These are phyloP conservation scores for Opeltia flavorubescens DNA, from an alignment of 495 filamentous ascomycete genomes.

Conservation along the genomic window DNA sequence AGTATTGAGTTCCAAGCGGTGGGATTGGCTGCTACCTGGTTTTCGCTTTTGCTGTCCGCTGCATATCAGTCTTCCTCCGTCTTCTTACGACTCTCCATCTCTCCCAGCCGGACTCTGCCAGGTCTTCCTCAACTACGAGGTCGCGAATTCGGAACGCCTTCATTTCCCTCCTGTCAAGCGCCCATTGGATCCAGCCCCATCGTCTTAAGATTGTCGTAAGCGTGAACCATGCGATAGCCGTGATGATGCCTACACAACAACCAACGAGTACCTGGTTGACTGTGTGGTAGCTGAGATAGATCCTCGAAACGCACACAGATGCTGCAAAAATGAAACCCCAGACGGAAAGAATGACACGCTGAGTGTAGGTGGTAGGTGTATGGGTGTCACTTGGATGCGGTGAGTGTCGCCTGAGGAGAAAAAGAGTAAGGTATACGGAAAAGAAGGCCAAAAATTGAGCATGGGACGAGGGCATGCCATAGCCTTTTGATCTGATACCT, in stretches of 20 bases:
- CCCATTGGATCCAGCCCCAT: constrained; percentile 54
- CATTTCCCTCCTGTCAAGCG: constrained; percentile 49
- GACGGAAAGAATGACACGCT: constrained; percentile 42
- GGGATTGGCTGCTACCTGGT: too few species aligned
- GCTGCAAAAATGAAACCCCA: constrained; percentile 45
- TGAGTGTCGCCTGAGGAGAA: constrained; percentile 63
- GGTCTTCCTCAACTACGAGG: constrained; percentile 76
- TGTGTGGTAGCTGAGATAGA: constrained; percentile 94
- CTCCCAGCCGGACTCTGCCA: constrained; percentile 86
- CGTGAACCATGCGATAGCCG: constrained; percentile 66
- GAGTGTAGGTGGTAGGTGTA: constrained; percentile 39
- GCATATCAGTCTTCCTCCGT: too few species aligned
- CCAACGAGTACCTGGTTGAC: constrained; percentile 74
- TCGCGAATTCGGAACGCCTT: constrained; percentile 61
- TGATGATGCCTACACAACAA: constrained; percentile 51
- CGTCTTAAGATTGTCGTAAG: constrained; percentile 49
- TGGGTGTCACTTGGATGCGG: constrained; percentile 33
- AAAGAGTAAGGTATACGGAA: constrained; percentile 65
- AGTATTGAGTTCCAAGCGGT: too few species aligned
- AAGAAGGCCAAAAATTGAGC: constrained; percentile 91
- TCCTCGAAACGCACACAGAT: constrained; percentile 60
- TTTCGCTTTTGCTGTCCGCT: too few species aligned
- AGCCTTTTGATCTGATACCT: constrained; percentile 83
- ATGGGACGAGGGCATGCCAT: constrained; percentile 98
- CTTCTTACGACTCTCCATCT: constrained; percentile 40